phyloP scores from a whole-genome alignment of 2,329 filamentous ascomycete species.

The Cercospora janseana region DNA sequence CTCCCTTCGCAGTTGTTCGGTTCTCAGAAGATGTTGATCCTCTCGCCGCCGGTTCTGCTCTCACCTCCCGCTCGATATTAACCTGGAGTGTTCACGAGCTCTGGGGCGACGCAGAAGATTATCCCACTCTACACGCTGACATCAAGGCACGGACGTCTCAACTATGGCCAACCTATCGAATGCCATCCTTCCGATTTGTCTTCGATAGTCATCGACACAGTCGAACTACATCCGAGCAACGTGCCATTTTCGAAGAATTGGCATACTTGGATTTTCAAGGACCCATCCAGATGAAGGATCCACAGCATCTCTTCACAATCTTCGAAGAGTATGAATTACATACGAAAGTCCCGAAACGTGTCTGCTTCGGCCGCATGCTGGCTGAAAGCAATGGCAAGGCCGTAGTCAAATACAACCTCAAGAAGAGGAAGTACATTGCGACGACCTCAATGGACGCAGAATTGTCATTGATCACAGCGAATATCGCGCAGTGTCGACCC shows the following conservation, averaged over 20 bases:
- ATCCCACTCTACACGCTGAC: constrained; percentile 66
- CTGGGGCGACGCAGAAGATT: constrained; percentile 71
- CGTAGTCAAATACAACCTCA: constrained; percentile 76
- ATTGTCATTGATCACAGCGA: constrained; percentile 84
- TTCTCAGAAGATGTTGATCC: constrained; percentile 43
- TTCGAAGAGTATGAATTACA: constrained; percentile 74
- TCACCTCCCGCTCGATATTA: constrained; percentile 76
- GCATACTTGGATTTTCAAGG: constrained; percentile 74
- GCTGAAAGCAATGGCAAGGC: constrained; percentile 62
- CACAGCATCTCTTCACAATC: constrained; percentile 73
- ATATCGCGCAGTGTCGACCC: constrained; percentile 76
- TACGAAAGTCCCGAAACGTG: constrained; percentile 54
- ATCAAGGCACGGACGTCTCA: constrained; percentile 59
- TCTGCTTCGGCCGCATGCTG: constrained; percentile 73
- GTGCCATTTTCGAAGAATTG: constrained; percentile 79
- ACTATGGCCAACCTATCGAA: constrained; percentile 65
- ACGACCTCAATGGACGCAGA: constrained; percentile 98
- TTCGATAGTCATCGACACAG: constrained; percentile 80
- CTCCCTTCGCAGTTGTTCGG: constrained; percentile 78
- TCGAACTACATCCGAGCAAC: constrained; percentile 61
- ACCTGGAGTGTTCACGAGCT: constrained; percentile 82
- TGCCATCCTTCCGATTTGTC: constrained; percentile 74
- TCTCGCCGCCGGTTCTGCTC: constrained; percentile 55
- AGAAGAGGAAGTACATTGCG: constrained; percentile 89
- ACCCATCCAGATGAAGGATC: constrained; percentile 70